Percentiles rank a stretch among this genome's conserved stretches.
phyloP scores from a whole-genome alignment of 768 basidiomycete species.

The Tephrocybe sp. region DNA sequence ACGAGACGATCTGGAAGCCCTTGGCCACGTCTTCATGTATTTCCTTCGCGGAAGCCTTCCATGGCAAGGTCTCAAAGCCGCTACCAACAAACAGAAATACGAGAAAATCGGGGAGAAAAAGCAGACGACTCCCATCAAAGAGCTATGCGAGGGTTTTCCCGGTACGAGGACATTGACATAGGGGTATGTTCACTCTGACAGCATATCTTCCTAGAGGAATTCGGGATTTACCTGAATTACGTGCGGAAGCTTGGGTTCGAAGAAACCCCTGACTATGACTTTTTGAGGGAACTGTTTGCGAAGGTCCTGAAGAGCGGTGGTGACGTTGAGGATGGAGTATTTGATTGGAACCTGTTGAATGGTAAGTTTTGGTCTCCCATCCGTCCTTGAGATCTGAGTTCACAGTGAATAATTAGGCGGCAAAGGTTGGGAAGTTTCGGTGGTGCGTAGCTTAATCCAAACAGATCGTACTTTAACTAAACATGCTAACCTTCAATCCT shows the following conservation, averaged over 20 bases:
- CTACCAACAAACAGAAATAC: constrained; percentile 99
- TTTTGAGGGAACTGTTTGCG: constrained; percentile 90
- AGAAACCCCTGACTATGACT: constrained; percentile 98
- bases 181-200: constrained; percentile 7
- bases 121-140: constrained; percentile 97
- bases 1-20: constrained; percentile 96
- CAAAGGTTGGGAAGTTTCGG: constrained; percentile 89
- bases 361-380: constrained; percentile 38
- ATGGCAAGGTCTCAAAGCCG: constrained; percentile 99
- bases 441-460: constrained; percentile 45
- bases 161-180: constrained; percentile 48
- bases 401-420: constrained; percentile 54
- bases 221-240: constrained; percentile 98
- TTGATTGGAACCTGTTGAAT: constrained; percentile 95
- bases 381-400: constrained; percentile 2
- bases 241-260: constrained; percentile 99
- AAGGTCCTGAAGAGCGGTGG: constrained; percentile 92
- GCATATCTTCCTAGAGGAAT: constrained; percentile 71
- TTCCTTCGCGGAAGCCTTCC: constrained; percentile 95
- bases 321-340: constrained; percentile 90
- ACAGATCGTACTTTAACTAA: constrained; percentile 2
- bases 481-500: constrained; percentile 4
- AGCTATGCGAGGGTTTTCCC: constrained; percentile 93
- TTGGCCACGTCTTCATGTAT: constrained; percentile 99
- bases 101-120: constrained; percentile 99